Conservation (phyloP, 1,284 basidiomycete genomes). For the Trichosporon sp. region DNA sequence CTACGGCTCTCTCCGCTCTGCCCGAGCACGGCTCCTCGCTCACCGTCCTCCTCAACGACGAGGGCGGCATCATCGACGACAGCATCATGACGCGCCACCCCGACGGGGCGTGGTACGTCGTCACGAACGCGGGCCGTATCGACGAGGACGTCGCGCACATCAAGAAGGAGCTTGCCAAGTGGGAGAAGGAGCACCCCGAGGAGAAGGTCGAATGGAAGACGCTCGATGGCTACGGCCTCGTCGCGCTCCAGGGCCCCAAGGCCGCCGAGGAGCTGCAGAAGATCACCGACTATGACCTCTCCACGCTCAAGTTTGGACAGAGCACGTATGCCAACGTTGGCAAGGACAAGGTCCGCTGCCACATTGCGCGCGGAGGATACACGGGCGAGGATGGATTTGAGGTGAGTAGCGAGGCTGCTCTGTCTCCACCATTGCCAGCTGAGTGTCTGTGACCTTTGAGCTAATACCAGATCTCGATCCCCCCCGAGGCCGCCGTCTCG, state of each 20-base stretch:
- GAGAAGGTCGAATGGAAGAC: constrained; percentile 77
- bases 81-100: constrained; percentile 77
- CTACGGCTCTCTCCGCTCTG: constrained; percentile 73
- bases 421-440: too few relatives aligned
- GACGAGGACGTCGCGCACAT: constrained; percentile 82
- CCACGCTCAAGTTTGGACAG: constrained; percentile 74
- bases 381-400: constrained; percentile 99
- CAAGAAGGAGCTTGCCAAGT: constrained; percentile 66
- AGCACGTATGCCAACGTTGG: constrained; percentile 72
- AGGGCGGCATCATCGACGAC: constrained; percentile 95
- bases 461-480: constrained; percentile 76
- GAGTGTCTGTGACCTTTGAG: too few relatives aligned
- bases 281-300: constrained; percentile 70
- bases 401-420: too few relatives aligned
- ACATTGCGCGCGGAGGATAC: constrained; percentile 95
- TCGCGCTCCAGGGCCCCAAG: constrained; percentile 90
- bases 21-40: constrained; percentile 73
- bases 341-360: constrained; percentile 68
- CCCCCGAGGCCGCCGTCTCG: constrained; percentile 71
- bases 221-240: constrained; percentile 80
- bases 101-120: constrained; percentile 82
- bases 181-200: constrained; percentile 67
- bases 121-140: constrained; percentile 91
- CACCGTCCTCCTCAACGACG: constrained; percentile 83
- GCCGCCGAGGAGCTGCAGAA: constrained; percentile 75